These are phyloP conservation scores for Candida sanyiensis DNA, from an alignment of 805 yeast genomes.

Conservation along the genomic window DNA sequence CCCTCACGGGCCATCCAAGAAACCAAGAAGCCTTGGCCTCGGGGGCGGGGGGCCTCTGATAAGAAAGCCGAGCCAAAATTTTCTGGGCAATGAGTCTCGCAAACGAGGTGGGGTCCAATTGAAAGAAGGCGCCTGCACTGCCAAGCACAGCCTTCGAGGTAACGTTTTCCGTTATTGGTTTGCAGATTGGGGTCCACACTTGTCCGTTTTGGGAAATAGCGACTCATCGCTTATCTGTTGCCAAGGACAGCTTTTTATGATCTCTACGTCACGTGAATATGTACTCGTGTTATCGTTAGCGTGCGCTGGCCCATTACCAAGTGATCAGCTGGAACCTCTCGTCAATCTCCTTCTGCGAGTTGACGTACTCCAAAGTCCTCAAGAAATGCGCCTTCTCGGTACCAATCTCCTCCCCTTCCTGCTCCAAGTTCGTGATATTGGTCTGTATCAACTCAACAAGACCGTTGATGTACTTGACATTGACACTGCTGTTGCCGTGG, in stretches of 20 bases:
- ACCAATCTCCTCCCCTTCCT: conserved; percentile 19
- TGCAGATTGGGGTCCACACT: too few species aligned
- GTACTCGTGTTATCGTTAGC: neutral
- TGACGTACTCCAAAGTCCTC: conserved; percentile 67
- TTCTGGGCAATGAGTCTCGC: too few species aligned
- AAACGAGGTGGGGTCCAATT: too few species aligned
- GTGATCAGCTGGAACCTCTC: conserved; percentile 55
- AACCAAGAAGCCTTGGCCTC: too few species aligned
- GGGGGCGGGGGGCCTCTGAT: too few species aligned
- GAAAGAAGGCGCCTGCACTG: too few species aligned
- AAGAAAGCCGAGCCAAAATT: too few species aligned
- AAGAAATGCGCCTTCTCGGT: conserved; percentile 46
- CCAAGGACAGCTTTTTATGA: too few species aligned
- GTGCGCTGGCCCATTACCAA: conserved; percentile 15
- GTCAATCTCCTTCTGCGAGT: conserved; percentile 62
- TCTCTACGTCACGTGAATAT: neutral
- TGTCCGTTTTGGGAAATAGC: neutral
- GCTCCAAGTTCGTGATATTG: conserved; percentile 35
- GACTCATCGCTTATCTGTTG: conserved; percentile 1
- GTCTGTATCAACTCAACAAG: conserved; percentile 75
- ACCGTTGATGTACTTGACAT: conserved; percentile 75
- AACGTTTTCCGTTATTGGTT: too few species aligned
- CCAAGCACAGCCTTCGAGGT: too few species aligned
- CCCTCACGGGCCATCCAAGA: too few species aligned
- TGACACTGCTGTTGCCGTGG: conserved; percentile 67